These are phyloP conservation scores for Gremmenia infestans DNA, from an alignment of 2,329 filamentous ascomycete genomes.

Conservation along the genomic window DNA sequence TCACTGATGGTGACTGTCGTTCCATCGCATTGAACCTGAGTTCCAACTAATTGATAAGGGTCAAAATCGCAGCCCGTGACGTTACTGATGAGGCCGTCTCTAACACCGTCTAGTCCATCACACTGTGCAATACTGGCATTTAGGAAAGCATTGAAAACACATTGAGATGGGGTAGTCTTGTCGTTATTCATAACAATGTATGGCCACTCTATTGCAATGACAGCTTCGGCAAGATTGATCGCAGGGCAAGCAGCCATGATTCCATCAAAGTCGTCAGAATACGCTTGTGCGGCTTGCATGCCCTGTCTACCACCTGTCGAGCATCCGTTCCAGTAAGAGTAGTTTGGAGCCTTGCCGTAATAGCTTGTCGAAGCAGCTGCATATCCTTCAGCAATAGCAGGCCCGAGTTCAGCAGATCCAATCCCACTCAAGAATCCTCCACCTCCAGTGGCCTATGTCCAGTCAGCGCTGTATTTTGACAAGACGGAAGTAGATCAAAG, in stretches of 20 bases:
- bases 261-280: constrained; percentile 35
- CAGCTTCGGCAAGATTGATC: constrained; percentile 25
- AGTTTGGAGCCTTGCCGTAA: constrained; percentile 31
- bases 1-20: constrained; percentile 4
- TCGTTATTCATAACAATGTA: constrained; percentile 16
- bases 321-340: constrained; percentile 37
- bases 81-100: constrained; percentile 14
- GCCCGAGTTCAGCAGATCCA: constrained; percentile 22
- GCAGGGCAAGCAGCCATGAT: constrained; percentile 37
- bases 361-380: constrained; percentile 28
- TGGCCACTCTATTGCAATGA: constrained; percentile 6
- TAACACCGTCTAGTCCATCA: constrained; percentile 17
- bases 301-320: constrained; percentile 36
- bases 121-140: constrained; percentile 9
- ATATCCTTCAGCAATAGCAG: constrained; percentile 24
- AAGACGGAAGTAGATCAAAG: too few relatives aligned
- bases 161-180: constrained; percentile 3
- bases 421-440: constrained; percentile 27
- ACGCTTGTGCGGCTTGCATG: constrained; percentile 34
- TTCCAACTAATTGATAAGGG: constrained; percentile 6
- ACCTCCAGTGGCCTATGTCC: constrained; percentile 27
- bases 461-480: neutral
- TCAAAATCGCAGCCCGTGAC: constrained; percentile 13
- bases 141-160: constrained; percentile 11
- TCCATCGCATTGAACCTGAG: constrained; percentile 8